Base-by-base conservation (phyloP, 2,329 filamentous ascomycete genomes). In the Colletotrichum acutatum region DNA sequence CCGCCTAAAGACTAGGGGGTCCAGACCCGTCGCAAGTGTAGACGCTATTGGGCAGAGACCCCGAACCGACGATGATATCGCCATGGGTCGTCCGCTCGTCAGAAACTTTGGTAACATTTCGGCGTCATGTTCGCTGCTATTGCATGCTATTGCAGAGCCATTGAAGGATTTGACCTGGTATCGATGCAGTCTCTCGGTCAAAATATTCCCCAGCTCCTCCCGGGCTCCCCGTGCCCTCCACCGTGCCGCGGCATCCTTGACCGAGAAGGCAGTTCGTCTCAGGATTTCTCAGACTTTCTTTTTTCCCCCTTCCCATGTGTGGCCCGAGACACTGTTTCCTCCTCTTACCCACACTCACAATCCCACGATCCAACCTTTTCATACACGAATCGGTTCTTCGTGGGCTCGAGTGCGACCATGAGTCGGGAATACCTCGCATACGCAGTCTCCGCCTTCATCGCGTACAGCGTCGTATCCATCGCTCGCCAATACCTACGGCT, bases 401-500 rank as follows among this genome's bases (percentile, higher is more conserved):
- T 26, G 16, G 52, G 16, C 22, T 12, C 22, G 22, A 42, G 16
- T 34, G n/a, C 46, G 34, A 56, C 28, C 66, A 72, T 74, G 62
- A 58, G 59, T 54, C 70, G 46, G 3, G 54, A 56, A 22, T 64
- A 37, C 37, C 16, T 26, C 53, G n/a, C 24, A 37, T 70, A 60
- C 19, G 66, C 65, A 3, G 24, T 68, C 4, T 42, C 49, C 24
- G 12, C 34, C 16, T 24, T 78, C 72, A 75, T 76, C 58, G 0
- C 59, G 4, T 72, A 66, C 24, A 12, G 3, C 37, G 28, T 67
- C 5, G 24, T 73, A 8, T 78, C 78, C 3, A 77, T 72, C 9
- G 75, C 76, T 42, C 69, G 67, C 5, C 77, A 80, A 26, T 85
- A 83, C 75, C 76, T 71, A 32, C 80, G 83, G 30, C 80, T 86